Evolutionary conservation across 1,284 basidiomycete genomes (phyloP).

Genomic region (Gymnopus androsaceus): DNA sequence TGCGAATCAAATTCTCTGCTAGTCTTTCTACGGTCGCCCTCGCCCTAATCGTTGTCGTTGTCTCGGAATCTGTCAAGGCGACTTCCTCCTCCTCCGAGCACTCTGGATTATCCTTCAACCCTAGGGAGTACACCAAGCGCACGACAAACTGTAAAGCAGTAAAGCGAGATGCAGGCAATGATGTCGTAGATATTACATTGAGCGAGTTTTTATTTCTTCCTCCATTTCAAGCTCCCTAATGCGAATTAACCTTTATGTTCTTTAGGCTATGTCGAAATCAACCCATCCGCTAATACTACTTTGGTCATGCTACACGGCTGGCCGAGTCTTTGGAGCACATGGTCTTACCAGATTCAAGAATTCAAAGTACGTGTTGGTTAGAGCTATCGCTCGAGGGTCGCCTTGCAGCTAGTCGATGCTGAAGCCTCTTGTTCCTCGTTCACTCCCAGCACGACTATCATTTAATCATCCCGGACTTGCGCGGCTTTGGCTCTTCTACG

Average conservation of each 20-base stretch:
- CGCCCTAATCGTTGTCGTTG: not conserved
- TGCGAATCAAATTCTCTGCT: not conserved
- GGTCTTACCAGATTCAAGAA: slow-evolving; percentile 67
- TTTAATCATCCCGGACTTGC: slow-evolving; percentile 59
- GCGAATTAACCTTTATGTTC: not conserved
- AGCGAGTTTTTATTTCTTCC: slow-evolving; percentile 30
- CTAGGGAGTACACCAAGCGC: slow-evolving; percentile 36
- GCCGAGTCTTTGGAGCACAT: slow-evolving; percentile 73
- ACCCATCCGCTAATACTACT: slow-evolving; percentile 48
- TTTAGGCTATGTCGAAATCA: slow-evolving; percentile 66
- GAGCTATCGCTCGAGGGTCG: not conserved
- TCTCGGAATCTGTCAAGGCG: not conserved
- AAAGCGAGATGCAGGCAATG: slow-evolving; percentile 34
- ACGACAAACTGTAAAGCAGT: slow-evolving; percentile 39
- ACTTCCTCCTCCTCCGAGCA: not conserved
- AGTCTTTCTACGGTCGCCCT: not conserved
- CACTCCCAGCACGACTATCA: slow-evolving; percentile 54
- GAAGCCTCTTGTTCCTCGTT: not conserved
- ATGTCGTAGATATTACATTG: slow-evolving; percentile 38
- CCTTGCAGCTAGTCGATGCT: not conserved
- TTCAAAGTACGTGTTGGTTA: slow-evolving; percentile 61
- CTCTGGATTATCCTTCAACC: slow-evolving; percentile 35
- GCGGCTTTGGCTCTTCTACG: slow-evolving; percentile 68
- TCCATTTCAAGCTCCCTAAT: not conserved
- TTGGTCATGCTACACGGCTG: slow-evolving; percentile 73